These are phyloP conservation scores for Cymodocea nodosa DNA, from an alignment of 116 monocot species.

Conservation along the genomic window DNA sequence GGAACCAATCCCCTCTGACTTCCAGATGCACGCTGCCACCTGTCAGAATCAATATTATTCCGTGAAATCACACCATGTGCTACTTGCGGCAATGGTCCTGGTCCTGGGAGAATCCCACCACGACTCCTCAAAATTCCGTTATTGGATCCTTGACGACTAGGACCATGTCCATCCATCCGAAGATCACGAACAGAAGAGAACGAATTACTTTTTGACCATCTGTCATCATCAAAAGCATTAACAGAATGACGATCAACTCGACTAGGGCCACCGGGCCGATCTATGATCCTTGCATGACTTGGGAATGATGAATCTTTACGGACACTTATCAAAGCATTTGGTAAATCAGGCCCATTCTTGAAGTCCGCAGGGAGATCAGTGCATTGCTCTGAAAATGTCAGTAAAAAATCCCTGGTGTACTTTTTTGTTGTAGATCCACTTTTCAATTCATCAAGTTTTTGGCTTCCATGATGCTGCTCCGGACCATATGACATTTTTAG, in stretches of 20 bases:
- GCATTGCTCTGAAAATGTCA: slow-evolving; percentile 40
- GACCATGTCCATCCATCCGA: slow-evolving; percentile 27
- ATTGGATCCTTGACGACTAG: slow-evolving; percentile 35
- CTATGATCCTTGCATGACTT: slow-evolving; percentile 52
- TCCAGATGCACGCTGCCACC: slow-evolving; percentile 49
- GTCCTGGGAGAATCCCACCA: slow-evolving; percentile 56
- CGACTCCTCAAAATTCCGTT: slow-evolving; percentile 64
- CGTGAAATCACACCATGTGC: slow-evolving; percentile 32
- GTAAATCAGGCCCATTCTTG: slow-evolving; percentile 42
- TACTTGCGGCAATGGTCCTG: slow-evolving; percentile 19
- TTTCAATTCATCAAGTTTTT: slow-evolving; percentile 13
- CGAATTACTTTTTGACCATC: slow-evolving; percentile 41
- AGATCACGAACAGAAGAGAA: slow-evolving; percentile 23
- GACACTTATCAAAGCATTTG: slow-evolving; percentile 26
- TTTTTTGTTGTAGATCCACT: slow-evolving; percentile 9
- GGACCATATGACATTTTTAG: slow-evolving; percentile 25
- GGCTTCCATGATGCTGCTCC: slow-evolving; percentile 4
- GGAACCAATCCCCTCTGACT: slow-evolving; percentile 67
- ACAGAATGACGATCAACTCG: slow-evolving; percentile 34
- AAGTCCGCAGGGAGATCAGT: slow-evolving; percentile 58
- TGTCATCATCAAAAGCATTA: slow-evolving; percentile 50
- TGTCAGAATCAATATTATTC: slow-evolving; percentile 52
- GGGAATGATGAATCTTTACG: slow-evolving; percentile 16
- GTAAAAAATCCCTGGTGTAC: slow-evolving; percentile 73
- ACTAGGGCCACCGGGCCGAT: slow-evolving; percentile 27